Evolutionary conservation across 75 land plant genomes (phyloP).

Genomic region (Isoetes taiwanensis): DNA sequence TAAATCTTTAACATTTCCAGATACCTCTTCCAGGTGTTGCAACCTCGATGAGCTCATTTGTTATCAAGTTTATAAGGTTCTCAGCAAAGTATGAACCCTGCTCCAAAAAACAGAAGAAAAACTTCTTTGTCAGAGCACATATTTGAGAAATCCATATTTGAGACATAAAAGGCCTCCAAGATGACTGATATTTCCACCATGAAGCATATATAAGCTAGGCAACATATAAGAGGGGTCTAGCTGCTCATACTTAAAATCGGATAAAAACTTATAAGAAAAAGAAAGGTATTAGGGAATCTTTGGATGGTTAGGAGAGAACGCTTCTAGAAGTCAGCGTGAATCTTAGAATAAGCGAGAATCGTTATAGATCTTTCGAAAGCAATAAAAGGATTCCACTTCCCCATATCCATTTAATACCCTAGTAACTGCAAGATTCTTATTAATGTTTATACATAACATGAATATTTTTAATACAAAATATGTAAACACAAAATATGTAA

Average conservation of each 20-base stretch:
- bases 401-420: background rate
- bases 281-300: background rate
- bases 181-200: no score
- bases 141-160: no score
- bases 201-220: background rate
- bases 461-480: background rate
- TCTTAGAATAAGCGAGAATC: conserved; percentile 28
- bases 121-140: background rate
- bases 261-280: background rate
- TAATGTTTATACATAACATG: background rate
- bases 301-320: no score
- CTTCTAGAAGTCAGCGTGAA: no score
- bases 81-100: background rate
- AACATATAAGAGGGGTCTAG: background rate
- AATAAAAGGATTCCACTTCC: background rate
- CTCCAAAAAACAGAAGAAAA: background rate
- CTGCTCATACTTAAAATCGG: background rate
- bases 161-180: no score
- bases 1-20: background rate
- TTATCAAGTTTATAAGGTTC: background rate
- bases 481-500: background rate
- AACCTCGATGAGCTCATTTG: background rate
- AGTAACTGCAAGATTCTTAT: background rate
- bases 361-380: background rate
- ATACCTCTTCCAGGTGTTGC: background rate